Evolutionary conservation across 2,329 filamentous ascomycete genomes (phyloP).

Genomic region (Xenoacremonium recifei): DNA sequence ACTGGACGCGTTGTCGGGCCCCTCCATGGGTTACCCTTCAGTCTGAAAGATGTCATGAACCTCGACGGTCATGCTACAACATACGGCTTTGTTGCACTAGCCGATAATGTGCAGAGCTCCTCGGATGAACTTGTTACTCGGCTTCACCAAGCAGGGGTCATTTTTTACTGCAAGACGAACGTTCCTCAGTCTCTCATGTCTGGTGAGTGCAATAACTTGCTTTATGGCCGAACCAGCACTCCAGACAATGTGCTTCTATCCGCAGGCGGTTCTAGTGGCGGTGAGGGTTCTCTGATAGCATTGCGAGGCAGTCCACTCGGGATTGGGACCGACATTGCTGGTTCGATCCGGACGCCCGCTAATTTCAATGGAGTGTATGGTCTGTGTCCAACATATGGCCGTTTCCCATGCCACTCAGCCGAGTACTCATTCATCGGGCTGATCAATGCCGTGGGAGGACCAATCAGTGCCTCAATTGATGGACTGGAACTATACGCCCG

Average conservation of each 20-base stretch:
- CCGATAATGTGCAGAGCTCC: conserved; percentile 34
- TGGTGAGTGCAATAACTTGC: neutral
- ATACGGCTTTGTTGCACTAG: conserved; percentile 49
- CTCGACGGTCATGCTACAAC: conserved; percentile 56
- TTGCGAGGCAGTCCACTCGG: conserved; percentile 33
- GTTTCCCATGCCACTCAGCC: too few species aligned
- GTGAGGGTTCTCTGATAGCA: conserved; percentile 34
- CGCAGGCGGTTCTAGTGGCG: conserved; percentile 36
- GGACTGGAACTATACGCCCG: too few species aligned
- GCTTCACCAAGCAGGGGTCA: conserved; percentile 44
- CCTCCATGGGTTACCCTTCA: conserved; percentile 22
- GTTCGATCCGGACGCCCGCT: too few species aligned
- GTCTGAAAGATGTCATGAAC: conserved; percentile 59
- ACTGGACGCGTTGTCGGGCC: conserved; percentile 9
- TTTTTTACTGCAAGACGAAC: conserved; percentile 53
- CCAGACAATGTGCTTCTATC: conserved; percentile 21
- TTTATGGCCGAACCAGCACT: conserved; percentile 6
- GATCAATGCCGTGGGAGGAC: too few species aligned
- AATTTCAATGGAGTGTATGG: too few species aligned
- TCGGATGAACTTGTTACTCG: conserved; percentile 48
- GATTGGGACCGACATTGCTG: conserved; percentile 35
- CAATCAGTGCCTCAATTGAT: too few species aligned
- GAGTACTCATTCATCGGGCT: too few species aligned
- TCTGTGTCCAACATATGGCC: too few species aligned
- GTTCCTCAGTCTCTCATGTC: conserved; percentile 11